Percentiles rank a stretch among this genome's conserved stretches.
Conservation (phyloP, 148 eudicot genomes). For the Simmondsia chinensis region DNA sequence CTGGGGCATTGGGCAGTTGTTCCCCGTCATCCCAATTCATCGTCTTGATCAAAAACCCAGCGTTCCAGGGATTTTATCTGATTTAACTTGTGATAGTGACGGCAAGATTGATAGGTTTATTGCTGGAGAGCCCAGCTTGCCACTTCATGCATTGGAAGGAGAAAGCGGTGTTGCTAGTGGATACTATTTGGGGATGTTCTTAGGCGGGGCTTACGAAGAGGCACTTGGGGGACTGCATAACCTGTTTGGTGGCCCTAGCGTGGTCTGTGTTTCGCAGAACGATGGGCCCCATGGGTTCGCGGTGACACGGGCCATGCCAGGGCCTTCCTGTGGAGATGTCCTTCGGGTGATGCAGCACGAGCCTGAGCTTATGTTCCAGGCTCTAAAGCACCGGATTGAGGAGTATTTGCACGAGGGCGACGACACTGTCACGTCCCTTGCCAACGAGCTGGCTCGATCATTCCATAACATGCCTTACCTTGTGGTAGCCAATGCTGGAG, state of each 20-base stretch:
- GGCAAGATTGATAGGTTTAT: conserved; percentile 86
- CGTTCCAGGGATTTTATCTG: conserved; percentile 56
- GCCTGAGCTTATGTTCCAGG: conserved; percentile 88
- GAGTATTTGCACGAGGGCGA: conserved; percentile 30
- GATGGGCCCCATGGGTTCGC: conserved; percentile 87
- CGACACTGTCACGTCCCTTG: conserved; percentile 14
- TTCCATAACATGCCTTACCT: conserved; percentile 89
- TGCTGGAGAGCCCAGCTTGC: conserved; percentile 70
- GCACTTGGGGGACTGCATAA: conserved; percentile 90
- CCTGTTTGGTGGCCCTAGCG: conserved; percentile 87
- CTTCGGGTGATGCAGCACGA: conserved; percentile 90
- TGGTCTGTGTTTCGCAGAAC: conserved; percentile 70
- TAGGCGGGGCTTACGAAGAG: conserved; percentile 99
- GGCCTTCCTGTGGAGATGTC: conserved; percentile 66
- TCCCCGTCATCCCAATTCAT: conserved; percentile 77
- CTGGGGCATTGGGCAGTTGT: conserved; percentile 89
- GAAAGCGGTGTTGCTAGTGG: conserved; percentile 22
- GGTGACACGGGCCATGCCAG: conserved; percentile 68
- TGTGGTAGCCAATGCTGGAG: conserved; percentile 12
- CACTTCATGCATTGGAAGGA: conserved; percentile 58
- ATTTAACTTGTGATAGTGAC: conserved; percentile 93
- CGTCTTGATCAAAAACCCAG: conserved; percentile 58
- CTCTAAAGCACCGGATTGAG: conserved; percentile 74
- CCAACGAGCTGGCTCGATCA: conserved; percentile 40
- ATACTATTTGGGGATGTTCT: conserved; percentile 86